phyloP scores from a whole-genome alignment of 805 yeast genomes.

The Komagataella phaffii region DNA sequence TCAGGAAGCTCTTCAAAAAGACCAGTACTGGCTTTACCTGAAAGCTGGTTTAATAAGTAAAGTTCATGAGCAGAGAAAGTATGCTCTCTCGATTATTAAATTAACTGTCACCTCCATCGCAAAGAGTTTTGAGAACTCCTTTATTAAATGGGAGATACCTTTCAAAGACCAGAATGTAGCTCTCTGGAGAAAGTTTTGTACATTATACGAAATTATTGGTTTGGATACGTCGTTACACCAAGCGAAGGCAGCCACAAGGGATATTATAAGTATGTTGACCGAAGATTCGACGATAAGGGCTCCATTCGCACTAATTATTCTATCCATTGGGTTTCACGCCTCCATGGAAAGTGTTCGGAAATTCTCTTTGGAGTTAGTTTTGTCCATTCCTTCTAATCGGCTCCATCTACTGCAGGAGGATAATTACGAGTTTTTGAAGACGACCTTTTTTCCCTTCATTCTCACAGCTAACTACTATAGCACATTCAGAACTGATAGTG shows the following conservation, averaged over 20 bases:
- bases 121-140: conserved; percentile 17
- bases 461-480: conserved; percentile 50
- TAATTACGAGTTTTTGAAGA: conserved; percentile 22
- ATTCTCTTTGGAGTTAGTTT: conserved; percentile 41
- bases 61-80: conserved; percentile 58
- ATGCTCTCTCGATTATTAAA: conserved; percentile 51
- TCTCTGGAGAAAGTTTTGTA: conserved; percentile 62
- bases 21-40: conserved; percentile 40
- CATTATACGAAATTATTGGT: conserved; percentile 69
- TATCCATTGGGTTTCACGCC: conserved; percentile 65
- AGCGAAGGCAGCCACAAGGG: conserved; percentile 61
- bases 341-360: conserved; percentile 68
- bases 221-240: conserved; percentile 82
- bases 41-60: conserved; percentile 41
- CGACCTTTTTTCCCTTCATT: conserved; percentile 39
- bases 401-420: conserved; percentile 31
- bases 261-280: conserved; percentile 39
- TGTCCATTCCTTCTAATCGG: conserved; percentile 33
- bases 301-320: conserved; percentile 61
- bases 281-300: conserved; percentile 40
- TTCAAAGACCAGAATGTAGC: conserved; percentile 18
- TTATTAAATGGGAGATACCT: conserved; percentile 30
- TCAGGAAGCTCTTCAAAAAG: conserved; percentile 15
- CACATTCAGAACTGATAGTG: conserved; percentile 20
- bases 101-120: conserved; percentile 37